phyloP scores from a whole-genome alignment of 805 yeast species.

The Suhomyces emberorum region DNA sequence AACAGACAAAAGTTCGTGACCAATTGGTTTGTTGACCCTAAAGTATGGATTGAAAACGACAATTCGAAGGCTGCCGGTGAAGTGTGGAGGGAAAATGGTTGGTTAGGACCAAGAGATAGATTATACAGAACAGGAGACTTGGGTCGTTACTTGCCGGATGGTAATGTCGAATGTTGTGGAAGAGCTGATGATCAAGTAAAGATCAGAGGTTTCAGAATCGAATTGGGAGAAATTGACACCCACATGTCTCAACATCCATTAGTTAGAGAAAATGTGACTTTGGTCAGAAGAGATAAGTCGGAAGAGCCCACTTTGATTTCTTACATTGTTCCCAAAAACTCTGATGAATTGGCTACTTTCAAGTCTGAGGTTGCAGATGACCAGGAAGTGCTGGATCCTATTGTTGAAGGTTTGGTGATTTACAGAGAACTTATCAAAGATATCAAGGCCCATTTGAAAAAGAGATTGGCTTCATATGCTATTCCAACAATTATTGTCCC shows the following conservation, averaged over 20 bases:
- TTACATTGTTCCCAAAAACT: slow-evolving; percentile 75
- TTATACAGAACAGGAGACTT: slow-evolving; percentile 95
- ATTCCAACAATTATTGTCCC: slow-evolving; percentile 92
- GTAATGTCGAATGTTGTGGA: slow-evolving; percentile 97
- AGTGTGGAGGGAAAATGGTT: slow-evolving; percentile 68
- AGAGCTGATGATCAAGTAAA: slow-evolving; percentile 99
- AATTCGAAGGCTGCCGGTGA: slow-evolving; percentile 42
- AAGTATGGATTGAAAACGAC: slow-evolving; percentile 60
- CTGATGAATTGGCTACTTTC: slow-evolving; percentile 44
- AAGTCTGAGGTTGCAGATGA: slow-evolving; percentile 49
- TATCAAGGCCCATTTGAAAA: slow-evolving; percentile 71
- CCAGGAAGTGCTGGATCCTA: slow-evolving; percentile 49
- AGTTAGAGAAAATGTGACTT: slow-evolving; percentile 89
- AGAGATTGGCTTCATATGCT: slow-evolving; percentile 88
- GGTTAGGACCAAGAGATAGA: slow-evolving; percentile 95
- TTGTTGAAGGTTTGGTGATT: slow-evolving; percentile 74
- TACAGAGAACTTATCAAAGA: slow-evolving; percentile 77
- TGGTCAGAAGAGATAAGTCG: slow-evolving; percentile 87
- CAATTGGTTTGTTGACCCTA: slow-evolving; percentile 82
- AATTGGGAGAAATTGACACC: slow-evolving; percentile 96
- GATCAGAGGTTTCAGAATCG: slow-evolving; percentile 97
- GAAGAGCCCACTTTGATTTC: slow-evolving; percentile 91
- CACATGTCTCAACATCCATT: slow-evolving; percentile 90
- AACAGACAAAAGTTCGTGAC: slow-evolving; percentile 83
- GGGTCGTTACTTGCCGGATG: slow-evolving; percentile 95